Base-by-base conservation (phyloP, 2,329 filamentous ascomycete species). In the Colletotrichum musicola region DNA sequence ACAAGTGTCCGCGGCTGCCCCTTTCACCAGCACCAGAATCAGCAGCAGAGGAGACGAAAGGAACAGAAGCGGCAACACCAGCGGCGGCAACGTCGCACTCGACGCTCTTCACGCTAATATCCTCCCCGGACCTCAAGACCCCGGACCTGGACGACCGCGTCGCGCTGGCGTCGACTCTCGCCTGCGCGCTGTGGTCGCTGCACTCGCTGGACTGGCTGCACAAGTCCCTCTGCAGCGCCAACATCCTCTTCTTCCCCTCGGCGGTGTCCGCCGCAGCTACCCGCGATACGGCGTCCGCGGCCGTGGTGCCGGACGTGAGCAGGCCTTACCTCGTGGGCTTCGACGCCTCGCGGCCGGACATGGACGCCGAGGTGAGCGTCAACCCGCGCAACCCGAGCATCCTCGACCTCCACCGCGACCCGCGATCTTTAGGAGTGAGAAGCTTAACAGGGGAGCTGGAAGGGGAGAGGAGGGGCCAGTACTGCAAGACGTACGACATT, bases 181-280 rank as follows among this genome's bases (percentile, higher is more conserved):
- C 81, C 30, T 77, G 84, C 18, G 81, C 83, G 2, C 74, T 85
- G 10, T 84, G 82, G 79, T 83, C 82, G 16, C 80, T 86, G n/a
- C 85, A 87, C 72, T 84, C 83, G 1, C 81, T 87, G 44, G 84
- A 86, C 74, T 87, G 84, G 85, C 79, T 87, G 47, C 85, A 88
- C 78, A 89, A 89, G 71, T 85, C 85, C n/a, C 78, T 89, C 5
- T 83, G 86, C 13, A 84, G 82, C 65, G 78, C 85, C 62, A 88
- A 86, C 72, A 80, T 89, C 35, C 74, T 89, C 12, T 87, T 88
- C 74, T 87, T 86, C 74, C 82, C 80, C 6, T 81, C 81, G 0
- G 77, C 78, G 22, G 75, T 78, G 71, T 86, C 73, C 77, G 77
- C 38, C 70, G 73, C 30, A 65, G 65, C 30, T 53, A 70, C 22